Evolutionary conservation across 768 basidiomycete species (phyloP), one percentile per base, ranked within the genome.

Genomic region (Lactifluus piperatus): DNA sequence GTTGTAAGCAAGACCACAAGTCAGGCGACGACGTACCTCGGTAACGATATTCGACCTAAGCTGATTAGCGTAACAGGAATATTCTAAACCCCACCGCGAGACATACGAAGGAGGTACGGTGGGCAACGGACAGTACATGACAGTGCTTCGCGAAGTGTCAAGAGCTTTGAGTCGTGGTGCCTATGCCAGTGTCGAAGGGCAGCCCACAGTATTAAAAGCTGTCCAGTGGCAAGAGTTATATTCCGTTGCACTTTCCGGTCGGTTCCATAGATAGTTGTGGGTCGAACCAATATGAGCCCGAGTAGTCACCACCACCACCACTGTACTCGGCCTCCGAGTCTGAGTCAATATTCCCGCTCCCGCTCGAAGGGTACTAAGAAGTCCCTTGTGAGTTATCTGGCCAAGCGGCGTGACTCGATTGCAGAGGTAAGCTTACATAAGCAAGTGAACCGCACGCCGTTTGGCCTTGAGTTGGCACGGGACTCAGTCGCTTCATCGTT

Each of bases 241-340:
- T 0, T 62, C 65, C 0, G 72, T 67, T 5, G 79, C 71, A 48
- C 74, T 75, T n/a, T n/a, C n/a, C n/a, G n/a, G n/a, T n/a, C n/a
- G n/a, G n/a, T n/a, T n/a, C n/a, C n/a, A 79, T 54, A 79, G 74
- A 64, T 79, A 79, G 56, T 78, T 79, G 62, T 36, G 5, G 34
- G 9, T 10, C 34, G 5, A 13, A 14, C 34, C 13, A 14, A 36
- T 36, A 10, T 13, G 34, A 36, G 34, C 10, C 4, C 9, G 34
- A 36, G 14, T 36, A 14, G n/a, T n/a, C n/a, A n/a, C n/a, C n/a
- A n/a, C n/a, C n/a, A n/a, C n/a, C n/a, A n/a, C n/a, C n/a, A n/a
- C n/a, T n/a, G n/a, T n/a, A n/a, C n/a, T n/a, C n/a, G n/a, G n/a
- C n/a, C n/a, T n/a, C n/a, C n/a, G n/a, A n/a, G n/a, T n/a, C n/a